These are phyloP conservation scores for Nosema muscidifuracis DNA, from an alignment of 371 early-diverging fungal genomes.

Conservation along the genomic window DNA sequence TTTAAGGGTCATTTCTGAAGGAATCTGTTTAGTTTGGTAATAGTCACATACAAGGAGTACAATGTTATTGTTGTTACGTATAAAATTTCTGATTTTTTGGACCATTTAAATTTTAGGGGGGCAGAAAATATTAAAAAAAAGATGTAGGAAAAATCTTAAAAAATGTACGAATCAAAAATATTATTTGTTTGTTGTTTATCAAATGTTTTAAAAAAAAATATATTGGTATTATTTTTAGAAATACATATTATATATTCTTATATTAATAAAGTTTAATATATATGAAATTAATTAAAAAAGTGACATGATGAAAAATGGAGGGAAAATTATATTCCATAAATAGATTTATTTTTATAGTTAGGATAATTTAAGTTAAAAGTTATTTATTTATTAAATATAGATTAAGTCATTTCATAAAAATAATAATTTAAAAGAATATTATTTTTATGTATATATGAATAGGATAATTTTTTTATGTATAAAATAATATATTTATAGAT, in stretches of 20 bases:
- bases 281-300: too few relatives aligned
- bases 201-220: neutral
- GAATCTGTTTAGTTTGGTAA: slow-evolving; percentile 45
- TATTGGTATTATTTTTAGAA: neutral
- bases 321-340: too few relatives aligned
- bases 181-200: neutral
- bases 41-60: slow-evolving; percentile 53
- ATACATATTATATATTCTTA: neutral
- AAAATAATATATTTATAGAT: too few relatives aligned
- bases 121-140: neutral
- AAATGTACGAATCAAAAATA: neutral
- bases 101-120: neutral
- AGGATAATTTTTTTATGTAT: too few relatives aligned
- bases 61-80: slow-evolving; percentile 28
- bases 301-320: too few relatives aligned
- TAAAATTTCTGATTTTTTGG: slow-evolving; percentile 18
- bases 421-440: too few relatives aligned
- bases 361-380: too few relatives aligned
- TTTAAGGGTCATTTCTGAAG: slow-evolving; percentile 9
- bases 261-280: too few relatives aligned
- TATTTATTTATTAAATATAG: too few relatives aligned
- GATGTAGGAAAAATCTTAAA: neutral
- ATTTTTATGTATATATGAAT: too few relatives aligned
- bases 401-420: too few relatives aligned
- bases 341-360: too few relatives aligned